Evolutionary conservation across 148 eudicot species (phyloP), one percentile per base, ranked within the genome.

Genomic region (Heliosperma pusillum): DNA sequence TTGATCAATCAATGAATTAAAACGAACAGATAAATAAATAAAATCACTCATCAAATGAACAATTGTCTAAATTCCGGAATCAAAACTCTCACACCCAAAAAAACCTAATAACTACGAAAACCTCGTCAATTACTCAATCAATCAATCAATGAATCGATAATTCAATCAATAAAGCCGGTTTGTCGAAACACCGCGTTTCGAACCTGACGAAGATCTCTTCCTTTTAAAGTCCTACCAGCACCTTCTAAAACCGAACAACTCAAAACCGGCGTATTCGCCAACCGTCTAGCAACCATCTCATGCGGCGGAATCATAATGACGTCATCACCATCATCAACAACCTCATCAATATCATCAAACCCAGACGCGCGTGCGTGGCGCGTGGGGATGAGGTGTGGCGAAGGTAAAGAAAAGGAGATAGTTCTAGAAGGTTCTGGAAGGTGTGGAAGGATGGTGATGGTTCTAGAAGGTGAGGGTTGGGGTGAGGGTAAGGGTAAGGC

Each of bases 151-250:
- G 5, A 33, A 33, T 33, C 40, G 5, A 33, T 50, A 2, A 50
- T 1, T 66, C 75, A 85, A 81, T 87, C 89, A 60, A 87, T 73
- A 79, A 87, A 87, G 80, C 89, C 89, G 66, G 89, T 87, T 65
- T 81, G 80, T 8, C 86, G 86, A 77, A 79, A 87, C 26, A 87
- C 87, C 1, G 89, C 87, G 40, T 87, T 87, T 27, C 89, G 79
- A 71, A 87, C 87, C 82, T 78, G 85, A 26, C 89, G 81, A 57
- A 87, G 84, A 84, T 87, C 89, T 58, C 86, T 78, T 7, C 89
- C 89, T 64, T 87, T 87, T 40, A 87, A 74, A 11, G 89, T 87
- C 82, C 89, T 78, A 15, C 89, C 89, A 6, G 77, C 81, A 19
- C 89, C 89, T 80, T 87, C 89, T 30, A 87, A 72, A 8, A 86